phyloP scores from a whole-genome alignment of 2,329 filamentous ascomycete species.

The Basipetospora chlamydospora region DNA sequence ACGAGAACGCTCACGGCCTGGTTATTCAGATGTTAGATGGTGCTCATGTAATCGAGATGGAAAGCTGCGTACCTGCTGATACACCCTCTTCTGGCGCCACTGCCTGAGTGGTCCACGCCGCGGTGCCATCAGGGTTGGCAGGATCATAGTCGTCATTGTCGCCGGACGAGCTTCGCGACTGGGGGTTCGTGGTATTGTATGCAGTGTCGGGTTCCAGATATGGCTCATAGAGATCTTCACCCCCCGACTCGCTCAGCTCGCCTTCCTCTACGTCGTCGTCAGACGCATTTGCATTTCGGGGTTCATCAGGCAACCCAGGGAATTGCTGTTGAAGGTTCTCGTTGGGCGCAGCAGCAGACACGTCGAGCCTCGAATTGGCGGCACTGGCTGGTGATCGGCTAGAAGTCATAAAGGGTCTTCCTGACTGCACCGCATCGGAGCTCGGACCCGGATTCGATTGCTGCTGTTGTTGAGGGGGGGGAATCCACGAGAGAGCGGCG shows the following conservation, averaged over 20 bases:
- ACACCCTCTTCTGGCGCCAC: background rate
- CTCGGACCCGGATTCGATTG: too few species aligned
- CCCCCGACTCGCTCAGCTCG: conserved; percentile 58
- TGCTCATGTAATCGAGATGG: too few species aligned
- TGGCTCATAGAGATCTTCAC: conserved; percentile 41
- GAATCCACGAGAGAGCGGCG: background rate
- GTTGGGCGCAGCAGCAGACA: background rate
- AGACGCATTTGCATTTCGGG: too few species aligned
- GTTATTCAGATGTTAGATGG: background rate
- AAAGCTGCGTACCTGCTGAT: background rate
- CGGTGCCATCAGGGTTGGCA: background rate
- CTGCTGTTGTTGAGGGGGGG: background rate
- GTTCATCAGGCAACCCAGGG: too few species aligned
- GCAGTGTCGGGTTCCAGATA: conserved; percentile 5
- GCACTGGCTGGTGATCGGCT: too few species aligned
- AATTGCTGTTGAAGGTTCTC: background rate
- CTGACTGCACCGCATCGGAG: too few species aligned
- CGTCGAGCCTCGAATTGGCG: too few species aligned
- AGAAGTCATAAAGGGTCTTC: too few species aligned
- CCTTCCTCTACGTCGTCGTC: conserved; percentile 46
- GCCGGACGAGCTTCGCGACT: background rate
- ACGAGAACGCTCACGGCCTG: conserved; percentile 28
- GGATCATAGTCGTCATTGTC: conserved; percentile 8
- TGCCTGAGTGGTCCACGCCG: too few species aligned
- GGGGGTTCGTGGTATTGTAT: background rate